Conservation (phyloP, 495 filamentous ascomycete species). For the Aspergillus sclerotiicarbonarius region DNA sequence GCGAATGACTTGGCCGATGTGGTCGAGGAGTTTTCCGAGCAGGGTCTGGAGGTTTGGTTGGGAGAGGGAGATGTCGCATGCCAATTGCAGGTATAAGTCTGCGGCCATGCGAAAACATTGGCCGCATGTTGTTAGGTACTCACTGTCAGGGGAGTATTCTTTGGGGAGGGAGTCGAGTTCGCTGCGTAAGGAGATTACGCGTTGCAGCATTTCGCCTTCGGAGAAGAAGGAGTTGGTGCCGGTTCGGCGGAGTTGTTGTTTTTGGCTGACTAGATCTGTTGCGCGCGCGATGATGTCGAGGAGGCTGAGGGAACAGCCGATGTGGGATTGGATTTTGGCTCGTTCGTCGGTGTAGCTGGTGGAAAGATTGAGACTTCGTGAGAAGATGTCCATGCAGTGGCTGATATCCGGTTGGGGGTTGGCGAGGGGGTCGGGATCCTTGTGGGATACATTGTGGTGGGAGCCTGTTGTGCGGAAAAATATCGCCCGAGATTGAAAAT, state of each 20-base stretch:
- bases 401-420: neutral
- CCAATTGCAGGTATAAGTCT: slow-evolving; percentile 1
- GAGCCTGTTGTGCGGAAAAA: slow-evolving; percentile 7
- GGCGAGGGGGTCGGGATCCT: neutral
- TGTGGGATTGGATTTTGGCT: neutral
- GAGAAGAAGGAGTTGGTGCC: neutral
- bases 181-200: slow-evolving; percentile 1
- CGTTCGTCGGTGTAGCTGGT: neutral
- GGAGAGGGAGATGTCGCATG: slow-evolving; percentile 2
- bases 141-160: neutral
- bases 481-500: slow-evolving; percentile 2
- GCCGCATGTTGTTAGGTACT: slow-evolving; percentile 7
- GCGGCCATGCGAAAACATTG: slow-evolving; percentile 7
- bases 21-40: neutral
- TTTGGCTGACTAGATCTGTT: neutral
- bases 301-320: slow-evolving; percentile 4
- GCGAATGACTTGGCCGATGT: slow-evolving; percentile 3
- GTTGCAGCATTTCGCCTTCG: neutral
- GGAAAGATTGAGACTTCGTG: neutral
- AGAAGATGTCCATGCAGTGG: neutral
- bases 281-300: slow-evolving; percentile 4
- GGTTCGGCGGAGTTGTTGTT: slow-evolving; percentile 2
- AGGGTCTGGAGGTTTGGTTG: neutral
- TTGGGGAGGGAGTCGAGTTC: neutral
- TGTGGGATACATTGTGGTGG: neutral